A percentile compares a stretch with the other conserved stretches of the same genome.
Evolutionary conservation across 805 yeast species (phyloP).

Genomic region (Metschnikowia chrysomelidarum): DNA sequence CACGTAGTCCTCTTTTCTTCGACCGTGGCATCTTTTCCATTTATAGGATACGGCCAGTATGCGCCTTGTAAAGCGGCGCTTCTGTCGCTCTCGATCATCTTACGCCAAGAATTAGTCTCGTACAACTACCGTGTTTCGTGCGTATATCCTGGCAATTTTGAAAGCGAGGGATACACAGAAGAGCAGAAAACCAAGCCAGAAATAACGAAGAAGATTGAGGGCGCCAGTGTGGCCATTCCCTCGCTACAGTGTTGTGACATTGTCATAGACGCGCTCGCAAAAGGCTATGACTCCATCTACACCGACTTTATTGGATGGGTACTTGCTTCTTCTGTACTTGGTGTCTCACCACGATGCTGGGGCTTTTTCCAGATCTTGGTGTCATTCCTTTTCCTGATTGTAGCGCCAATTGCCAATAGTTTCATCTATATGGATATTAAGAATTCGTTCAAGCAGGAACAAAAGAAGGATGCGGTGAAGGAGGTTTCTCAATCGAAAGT

Average conservation of each 20-base stretch:
- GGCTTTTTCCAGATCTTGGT: constrained; percentile 46
- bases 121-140: constrained; percentile 69
- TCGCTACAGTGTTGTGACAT: constrained; percentile 64
- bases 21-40: constrained; percentile 77
- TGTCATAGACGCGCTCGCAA: constrained; percentile 52
- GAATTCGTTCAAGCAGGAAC: constrained; percentile 41
- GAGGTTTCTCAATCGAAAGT: neutral
- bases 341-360: constrained; percentile 65
- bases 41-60: constrained; percentile 88
- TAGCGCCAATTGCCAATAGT: constrained; percentile 55
- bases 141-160: constrained; percentile 86
- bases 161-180: constrained; percentile 78
- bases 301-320: constrained; percentile 89
- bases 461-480: constrained; percentile 1
- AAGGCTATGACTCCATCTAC: constrained; percentile 69
- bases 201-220: constrained; percentile 81
- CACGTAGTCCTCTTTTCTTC: constrained; percentile 64
- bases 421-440: constrained; percentile 50
- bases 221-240: constrained; percentile 69
- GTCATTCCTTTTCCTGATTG: constrained; percentile 33
- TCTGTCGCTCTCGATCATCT: constrained; percentile 65
- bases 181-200: constrained; percentile 86
- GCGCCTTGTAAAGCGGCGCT: constrained; percentile 88
- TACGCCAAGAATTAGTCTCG: constrained; percentile 78
- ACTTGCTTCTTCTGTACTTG: constrained; percentile 62